These are phyloP conservation scores for Saksenaea vasiformis DNA, from an alignment of 371 early-diverging fungal genomes.

Conservation along the genomic window DNA sequence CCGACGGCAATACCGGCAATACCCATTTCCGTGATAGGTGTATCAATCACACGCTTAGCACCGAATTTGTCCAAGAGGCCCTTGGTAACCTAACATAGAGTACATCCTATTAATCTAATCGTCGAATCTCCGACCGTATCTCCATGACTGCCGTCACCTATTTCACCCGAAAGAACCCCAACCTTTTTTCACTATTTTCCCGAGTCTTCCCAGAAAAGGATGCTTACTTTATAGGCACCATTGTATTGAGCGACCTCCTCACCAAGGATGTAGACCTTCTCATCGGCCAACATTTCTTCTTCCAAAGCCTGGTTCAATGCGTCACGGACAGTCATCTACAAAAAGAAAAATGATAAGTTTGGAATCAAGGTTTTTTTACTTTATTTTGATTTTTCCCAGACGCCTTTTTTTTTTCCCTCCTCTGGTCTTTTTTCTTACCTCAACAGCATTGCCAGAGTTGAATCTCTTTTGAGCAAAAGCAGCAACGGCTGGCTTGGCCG, in stretches of 20 bases:
- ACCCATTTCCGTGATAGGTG: constrained; percentile 99
- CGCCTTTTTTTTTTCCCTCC: constrained; percentile 3
- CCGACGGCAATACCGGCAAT: constrained; percentile 99
- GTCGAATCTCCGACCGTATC: constrained; percentile 16
- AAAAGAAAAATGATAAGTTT: neutral
- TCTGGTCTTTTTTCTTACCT: constrained; percentile 25
- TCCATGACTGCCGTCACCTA: constrained; percentile 10
- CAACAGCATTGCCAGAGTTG: constrained; percentile 39
- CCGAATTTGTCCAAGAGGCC: constrained; percentile 98
- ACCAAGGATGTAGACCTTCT: constrained; percentile 93
- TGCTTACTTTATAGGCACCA: constrained; percentile 97
- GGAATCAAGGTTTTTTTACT: neutral
- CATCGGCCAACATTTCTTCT: constrained; percentile 96
- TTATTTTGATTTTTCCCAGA: neutral
- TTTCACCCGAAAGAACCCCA: constrained; percentile 41
- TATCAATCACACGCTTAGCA: constrained; percentile 96
- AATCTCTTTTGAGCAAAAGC: constrained; percentile 47
- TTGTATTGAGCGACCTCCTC: constrained; percentile 99
- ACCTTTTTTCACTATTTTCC: constrained; percentile 48
- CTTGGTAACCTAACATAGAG: constrained; percentile 82
- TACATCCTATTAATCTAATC: constrained; percentile 4
- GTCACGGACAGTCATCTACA: constrained; percentile 96
- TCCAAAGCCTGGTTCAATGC: constrained; percentile 98
- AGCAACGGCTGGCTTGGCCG: constrained; percentile 37
- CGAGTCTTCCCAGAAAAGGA: constrained; percentile 33